A percentile compares a stretch with the other conserved stretches of the same genome.
These are phyloP conservation scores for Lentinula guzmanii DNA, from an alignment of 768 basidiomycete genomes.

Conservation along the genomic window DNA sequence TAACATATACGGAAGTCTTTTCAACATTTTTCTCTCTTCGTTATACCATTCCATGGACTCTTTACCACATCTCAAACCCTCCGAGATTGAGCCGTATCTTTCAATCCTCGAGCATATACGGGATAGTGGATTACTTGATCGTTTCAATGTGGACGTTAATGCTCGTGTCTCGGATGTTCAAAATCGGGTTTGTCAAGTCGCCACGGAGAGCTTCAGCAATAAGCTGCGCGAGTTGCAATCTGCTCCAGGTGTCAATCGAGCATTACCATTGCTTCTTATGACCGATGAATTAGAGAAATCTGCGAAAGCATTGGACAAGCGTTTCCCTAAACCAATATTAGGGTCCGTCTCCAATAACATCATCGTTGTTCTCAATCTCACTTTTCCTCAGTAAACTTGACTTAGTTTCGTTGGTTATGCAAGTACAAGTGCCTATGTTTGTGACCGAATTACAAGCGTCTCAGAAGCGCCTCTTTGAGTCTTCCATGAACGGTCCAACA, in stretches of 20 bases:
- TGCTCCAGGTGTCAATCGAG: constrained; percentile 73
- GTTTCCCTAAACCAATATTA: constrained; percentile 78
- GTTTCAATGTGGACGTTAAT: constrained; percentile 67
- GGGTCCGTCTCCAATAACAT: constrained; percentile 44
- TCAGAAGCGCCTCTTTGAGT: constrained; percentile 71
- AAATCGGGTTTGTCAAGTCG: constrained; percentile 54
- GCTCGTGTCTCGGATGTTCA: constrained; percentile 65
- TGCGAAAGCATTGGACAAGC: constrained; percentile 78
- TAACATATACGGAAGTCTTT: constrained; percentile 63
- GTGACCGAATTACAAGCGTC: constrained; percentile 61
- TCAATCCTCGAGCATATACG: constrained; percentile 65
- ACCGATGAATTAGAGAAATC: constrained; percentile 87
- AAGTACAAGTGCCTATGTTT: constrained; percentile 58
- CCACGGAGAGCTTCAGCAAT: constrained; percentile 54
- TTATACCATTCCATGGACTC: constrained; percentile 82
- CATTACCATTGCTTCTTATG: constrained; percentile 75
- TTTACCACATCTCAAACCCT: constrained; percentile 65
- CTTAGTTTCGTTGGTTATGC: constrained; percentile 69
- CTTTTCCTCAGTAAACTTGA: constrained; percentile 52
- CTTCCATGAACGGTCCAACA: constrained; percentile 81
- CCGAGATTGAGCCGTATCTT: constrained; percentile 62
- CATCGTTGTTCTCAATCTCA: not conserved
- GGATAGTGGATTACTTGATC: constrained; percentile 63
- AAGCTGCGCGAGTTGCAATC: constrained; percentile 61
- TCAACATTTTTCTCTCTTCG: constrained; percentile 81